A percentile compares a stretch with the other conserved stretches of the same genome.
These are phyloP conservation scores for Myotisia sp. DNA, from an alignment of 2,329 filamentous ascomycete genomes.

Conservation along the genomic window DNA sequence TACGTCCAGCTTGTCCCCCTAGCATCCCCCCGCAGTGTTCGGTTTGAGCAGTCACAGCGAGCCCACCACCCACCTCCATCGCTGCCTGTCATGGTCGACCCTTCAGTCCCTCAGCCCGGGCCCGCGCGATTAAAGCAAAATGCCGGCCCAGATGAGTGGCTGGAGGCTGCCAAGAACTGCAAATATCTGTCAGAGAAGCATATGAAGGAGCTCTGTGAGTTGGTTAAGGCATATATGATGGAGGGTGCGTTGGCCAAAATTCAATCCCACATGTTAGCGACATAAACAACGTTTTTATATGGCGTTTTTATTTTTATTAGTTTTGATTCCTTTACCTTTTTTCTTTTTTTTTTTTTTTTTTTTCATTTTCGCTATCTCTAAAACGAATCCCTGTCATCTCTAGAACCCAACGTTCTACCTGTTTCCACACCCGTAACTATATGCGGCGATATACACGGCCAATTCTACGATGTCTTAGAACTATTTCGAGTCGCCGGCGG, in stretches of 20 bases:
- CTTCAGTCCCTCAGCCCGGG: constrained; percentile 70
- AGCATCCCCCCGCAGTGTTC: no score
- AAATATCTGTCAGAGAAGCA: constrained; percentile 90
- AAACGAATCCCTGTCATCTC: no score
- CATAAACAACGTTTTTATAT: background rate
- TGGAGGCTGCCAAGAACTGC: constrained; percentile 91
- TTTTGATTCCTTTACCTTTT: background rate
- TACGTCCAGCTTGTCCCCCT: no score
- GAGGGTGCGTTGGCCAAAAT: constrained; percentile 49
- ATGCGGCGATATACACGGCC: constrained; percentile 96
- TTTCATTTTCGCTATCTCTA: no score
- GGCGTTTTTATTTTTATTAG: background rate
- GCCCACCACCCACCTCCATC: constrained; percentile 1
- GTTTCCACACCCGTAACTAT: constrained; percentile 94
- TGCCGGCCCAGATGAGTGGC: constrained; percentile 87
- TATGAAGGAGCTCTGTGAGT: constrained; percentile 98
- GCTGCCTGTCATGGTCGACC: constrained; percentile 32
- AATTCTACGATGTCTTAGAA: constrained; percentile 99
- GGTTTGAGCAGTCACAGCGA: background rate
- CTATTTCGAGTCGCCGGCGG: constrained; percentile 97
- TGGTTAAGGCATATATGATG: constrained; percentile 98
- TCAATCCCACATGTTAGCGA: background rate
- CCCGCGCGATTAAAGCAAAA: constrained; percentile 72
- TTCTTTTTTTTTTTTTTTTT: background rate
- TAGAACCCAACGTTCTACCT: constrained; percentile 98